Percentiles rank a stretch among this genome's conserved stretches.
Evolutionary conservation across 352 stramenopile species (phyloP).

Genomic region (Globisporangium ultimum): DNA sequence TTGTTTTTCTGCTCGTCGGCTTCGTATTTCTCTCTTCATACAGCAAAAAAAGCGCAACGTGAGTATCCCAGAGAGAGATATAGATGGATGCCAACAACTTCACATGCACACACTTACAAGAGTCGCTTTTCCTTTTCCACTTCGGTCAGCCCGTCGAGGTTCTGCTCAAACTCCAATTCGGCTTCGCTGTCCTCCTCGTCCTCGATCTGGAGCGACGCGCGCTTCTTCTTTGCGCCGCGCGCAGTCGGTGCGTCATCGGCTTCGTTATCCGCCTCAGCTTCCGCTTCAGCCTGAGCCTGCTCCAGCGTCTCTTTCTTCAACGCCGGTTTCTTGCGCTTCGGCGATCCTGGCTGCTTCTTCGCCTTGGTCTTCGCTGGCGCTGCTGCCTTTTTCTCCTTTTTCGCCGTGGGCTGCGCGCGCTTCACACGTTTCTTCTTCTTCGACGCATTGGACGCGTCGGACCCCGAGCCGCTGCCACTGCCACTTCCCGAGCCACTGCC

Average conservation of each 20-base stretch:
- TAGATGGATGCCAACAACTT: not conserved
- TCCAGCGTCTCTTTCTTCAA: constrained; percentile 31
- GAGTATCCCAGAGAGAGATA: not conserved
- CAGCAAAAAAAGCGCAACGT: not conserved
- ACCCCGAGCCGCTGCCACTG: constrained; percentile 21
- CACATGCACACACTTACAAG: constrained; percentile 31
- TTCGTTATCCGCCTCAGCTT: constrained; percentile 60
- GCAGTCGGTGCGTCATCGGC: constrained; percentile 28
- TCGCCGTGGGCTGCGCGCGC: constrained; percentile 17
- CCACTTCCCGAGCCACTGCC: constrained; percentile 27
- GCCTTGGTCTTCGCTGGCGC: constrained; percentile 30
- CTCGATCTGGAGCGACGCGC: constrained; percentile 33
- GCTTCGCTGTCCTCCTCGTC: constrained; percentile 49
- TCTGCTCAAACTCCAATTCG: constrained; percentile 45
- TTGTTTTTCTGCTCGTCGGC: constrained; percentile 80
- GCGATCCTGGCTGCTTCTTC: constrained; percentile 19
- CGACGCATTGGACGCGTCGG: constrained; percentile 26
- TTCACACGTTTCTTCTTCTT: constrained; percentile 56
- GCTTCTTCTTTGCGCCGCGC: constrained; percentile 25
- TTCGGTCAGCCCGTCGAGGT: constrained; percentile 63
- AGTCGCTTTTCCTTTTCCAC: constrained; percentile 86
- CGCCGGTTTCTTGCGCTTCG: constrained; percentile 18
- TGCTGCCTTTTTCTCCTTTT: constrained; percentile 35
- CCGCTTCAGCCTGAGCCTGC: constrained; percentile 43
- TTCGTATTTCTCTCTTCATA: constrained; percentile 74